phyloP scores from a whole-genome alignment of 495 filamentous ascomycete genomes.

The Xylona heveae region DNA sequence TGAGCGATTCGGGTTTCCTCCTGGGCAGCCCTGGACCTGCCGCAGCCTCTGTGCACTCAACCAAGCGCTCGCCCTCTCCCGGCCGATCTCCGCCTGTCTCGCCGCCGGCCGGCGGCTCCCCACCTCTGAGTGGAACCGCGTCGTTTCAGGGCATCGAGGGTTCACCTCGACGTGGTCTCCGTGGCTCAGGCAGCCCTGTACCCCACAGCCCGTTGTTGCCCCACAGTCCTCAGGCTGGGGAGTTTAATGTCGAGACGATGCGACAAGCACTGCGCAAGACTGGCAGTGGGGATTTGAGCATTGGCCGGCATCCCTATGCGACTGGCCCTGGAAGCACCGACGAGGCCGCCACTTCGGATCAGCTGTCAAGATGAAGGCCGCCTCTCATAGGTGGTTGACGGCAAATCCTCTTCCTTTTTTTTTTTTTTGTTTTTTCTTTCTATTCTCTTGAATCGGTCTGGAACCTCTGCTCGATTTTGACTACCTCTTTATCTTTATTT shows the following conservation, averaged over 20 bases:
- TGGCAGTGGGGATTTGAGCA: conserved; percentile 57
- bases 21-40: conserved; percentile 14
- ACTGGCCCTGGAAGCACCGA: no score
- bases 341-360: no score
- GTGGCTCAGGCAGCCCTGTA: conserved; percentile 22
- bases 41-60: conserved; percentile 25
- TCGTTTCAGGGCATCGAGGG: conserved; percentile 44
- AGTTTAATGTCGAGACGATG: conserved; percentile 80
- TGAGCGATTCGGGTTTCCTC: conserved; percentile 36
- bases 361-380: no score
- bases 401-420: no score
- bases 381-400: no score
- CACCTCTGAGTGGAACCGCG: conserved; percentile 43
- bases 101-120: conserved; percentile 36
- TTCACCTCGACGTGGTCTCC: conserved; percentile 22
- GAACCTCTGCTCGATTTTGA: no score
- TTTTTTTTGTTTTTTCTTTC: no score
- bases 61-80: conserved; percentile 52
- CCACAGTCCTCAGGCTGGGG: conserved; percentile 33
- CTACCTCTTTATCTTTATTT: no score
- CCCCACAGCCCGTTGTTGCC: conserved; percentile 15
- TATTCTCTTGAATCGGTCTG: no score
- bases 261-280: conserved; percentile 65
- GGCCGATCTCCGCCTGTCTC: conserved; percentile 49
- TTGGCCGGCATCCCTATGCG: no score